Evolutionary conservation across 2,329 filamentous ascomycete species (phyloP).

Genomic region (Cladophialophora bantiana): DNA sequence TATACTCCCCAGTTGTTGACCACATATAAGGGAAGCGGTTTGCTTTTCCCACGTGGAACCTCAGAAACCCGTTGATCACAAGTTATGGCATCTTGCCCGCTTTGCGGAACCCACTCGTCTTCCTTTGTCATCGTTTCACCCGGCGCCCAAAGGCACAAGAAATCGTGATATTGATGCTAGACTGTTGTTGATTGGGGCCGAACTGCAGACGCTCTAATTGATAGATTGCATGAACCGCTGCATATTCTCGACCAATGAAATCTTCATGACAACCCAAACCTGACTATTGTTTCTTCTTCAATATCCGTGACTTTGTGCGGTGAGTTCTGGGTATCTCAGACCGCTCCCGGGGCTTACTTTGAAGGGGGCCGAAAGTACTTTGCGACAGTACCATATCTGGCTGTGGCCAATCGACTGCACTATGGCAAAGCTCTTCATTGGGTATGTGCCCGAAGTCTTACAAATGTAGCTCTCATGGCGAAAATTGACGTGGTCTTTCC

Average conservation of each 20-base stretch:
- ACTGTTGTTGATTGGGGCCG: slow-evolving; percentile 27
- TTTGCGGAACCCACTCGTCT: slow-evolving; percentile 10
- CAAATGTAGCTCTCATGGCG: slow-evolving; percentile 13
- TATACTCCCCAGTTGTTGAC: slow-evolving; percentile 3
- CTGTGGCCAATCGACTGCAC: slow-evolving; percentile 14
- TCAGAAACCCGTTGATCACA: slow-evolving; percentile 10
- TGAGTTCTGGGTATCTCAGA: slow-evolving; percentile 26
- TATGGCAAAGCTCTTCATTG: slow-evolving; percentile 43
- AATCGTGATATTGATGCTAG: slow-evolving; percentile 25
- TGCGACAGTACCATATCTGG: slow-evolving; percentile 10
- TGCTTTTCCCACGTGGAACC: slow-evolving; percentile 14
- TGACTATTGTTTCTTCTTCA: slow-evolving; percentile 28
- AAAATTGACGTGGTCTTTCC: slow-evolving; percentile 25
- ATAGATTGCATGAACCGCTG: slow-evolving; percentile 35
- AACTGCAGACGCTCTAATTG: slow-evolving; percentile 31
- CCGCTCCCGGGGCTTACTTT: slow-evolving; percentile 24
- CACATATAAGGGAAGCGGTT: background rate
- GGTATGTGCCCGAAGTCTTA: slow-evolving; percentile 33
- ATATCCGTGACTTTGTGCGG: slow-evolving; percentile 29
- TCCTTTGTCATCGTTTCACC: slow-evolving; percentile 12
- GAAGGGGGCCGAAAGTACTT: slow-evolving; percentile 8
- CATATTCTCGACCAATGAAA: slow-evolving; percentile 34
- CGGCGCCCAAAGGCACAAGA: slow-evolving; percentile 18
- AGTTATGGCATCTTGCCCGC: slow-evolving; percentile 17
- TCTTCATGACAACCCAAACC: slow-evolving; percentile 22